Conservation (phyloP, 345 rosid species). For the Cardamine chenopodiifolia region DNA sequence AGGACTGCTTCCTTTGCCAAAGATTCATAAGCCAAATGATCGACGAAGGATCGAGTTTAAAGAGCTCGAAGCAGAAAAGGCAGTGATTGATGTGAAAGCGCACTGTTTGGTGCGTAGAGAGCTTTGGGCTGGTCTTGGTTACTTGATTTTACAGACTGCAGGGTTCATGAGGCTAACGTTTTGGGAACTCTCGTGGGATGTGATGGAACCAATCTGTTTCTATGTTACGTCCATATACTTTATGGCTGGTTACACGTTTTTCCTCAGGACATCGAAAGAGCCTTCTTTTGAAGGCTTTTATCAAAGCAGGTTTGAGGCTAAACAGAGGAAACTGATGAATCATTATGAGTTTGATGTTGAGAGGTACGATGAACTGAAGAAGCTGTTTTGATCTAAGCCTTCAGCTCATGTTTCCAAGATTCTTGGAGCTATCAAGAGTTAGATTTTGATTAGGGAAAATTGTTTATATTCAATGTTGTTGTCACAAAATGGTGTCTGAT, state of each 20-base stretch:
- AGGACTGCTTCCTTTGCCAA: slow-evolving; percentile 62
- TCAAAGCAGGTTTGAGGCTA: slow-evolving; percentile 65
- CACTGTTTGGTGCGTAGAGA: slow-evolving; percentile 64
- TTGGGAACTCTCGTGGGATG: slow-evolving; percentile 99
- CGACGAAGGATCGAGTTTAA: slow-evolving; percentile 62
- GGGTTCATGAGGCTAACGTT: slow-evolving; percentile 96
- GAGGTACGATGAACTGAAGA: slow-evolving; percentile 66
- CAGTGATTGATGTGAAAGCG: slow-evolving; percentile 59
- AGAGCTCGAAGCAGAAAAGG: slow-evolving; percentile 60
- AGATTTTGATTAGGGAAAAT: slow-evolving; percentile 4
- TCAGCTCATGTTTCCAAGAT: slow-evolving; percentile 33
- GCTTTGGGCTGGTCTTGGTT: slow-evolving; percentile 80
- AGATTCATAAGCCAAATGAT: slow-evolving; percentile 46
- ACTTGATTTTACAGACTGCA: slow-evolving; percentile 69
- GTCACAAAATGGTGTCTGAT: slow-evolving; percentile 33
- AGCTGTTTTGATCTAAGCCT: slow-evolving; percentile 35
- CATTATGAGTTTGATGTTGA: slow-evolving; percentile 51
- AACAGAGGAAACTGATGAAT: slow-evolving; percentile 63
- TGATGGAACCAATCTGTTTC: slow-evolving; percentile 99
- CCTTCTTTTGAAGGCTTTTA: slow-evolving; percentile 94
- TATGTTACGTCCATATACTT: slow-evolving; percentile 73
- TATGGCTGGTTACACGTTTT: slow-evolving; percentile 78
- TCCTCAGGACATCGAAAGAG: slow-evolving; percentile 82
- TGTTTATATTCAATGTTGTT: slow-evolving; percentile 27
- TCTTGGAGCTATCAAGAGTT: slow-evolving; percentile 32